These are phyloP conservation scores for Coemansia sp. DNA, from an alignment of 371 early-diverging fungal genomes.

Conservation along the genomic window DNA sequence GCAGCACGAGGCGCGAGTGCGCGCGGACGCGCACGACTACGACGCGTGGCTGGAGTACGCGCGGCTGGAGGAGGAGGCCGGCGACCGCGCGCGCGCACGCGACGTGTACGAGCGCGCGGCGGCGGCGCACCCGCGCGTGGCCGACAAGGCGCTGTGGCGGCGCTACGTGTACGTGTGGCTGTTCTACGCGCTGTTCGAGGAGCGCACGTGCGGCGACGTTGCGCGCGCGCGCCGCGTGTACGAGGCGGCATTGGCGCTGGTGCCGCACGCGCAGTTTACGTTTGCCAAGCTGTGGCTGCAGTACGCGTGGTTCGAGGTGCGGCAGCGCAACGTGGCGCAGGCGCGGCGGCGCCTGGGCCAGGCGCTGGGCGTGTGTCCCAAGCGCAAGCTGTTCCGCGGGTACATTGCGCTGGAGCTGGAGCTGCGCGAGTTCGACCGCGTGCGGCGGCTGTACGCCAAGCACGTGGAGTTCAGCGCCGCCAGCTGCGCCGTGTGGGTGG, in stretches of 20 bases:
- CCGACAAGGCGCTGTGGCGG: constrained; percentile 93
- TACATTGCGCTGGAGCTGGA: constrained; percentile 94
- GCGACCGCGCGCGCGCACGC: constrained; percentile 73
- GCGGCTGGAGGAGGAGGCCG: constrained; percentile 80
- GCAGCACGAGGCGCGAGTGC: constrained; percentile 86
- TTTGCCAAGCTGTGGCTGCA: constrained; percentile 96
- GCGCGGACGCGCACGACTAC: constrained; percentile 81
- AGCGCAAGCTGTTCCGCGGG: constrained; percentile 84
- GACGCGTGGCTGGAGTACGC: constrained; percentile 96
- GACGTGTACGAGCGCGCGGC: constrained; percentile 96
- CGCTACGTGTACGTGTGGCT: constrained; percentile 98
- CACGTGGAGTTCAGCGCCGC: constrained; percentile 82
- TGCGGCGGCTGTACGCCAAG: constrained; percentile 83
- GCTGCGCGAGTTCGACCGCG: constrained; percentile 93
- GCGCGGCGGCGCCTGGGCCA: constrained; percentile 86
- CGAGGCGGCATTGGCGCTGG: constrained; percentile 72
- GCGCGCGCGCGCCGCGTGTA: constrained; percentile 88
- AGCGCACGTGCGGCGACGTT: constrained; percentile 75
- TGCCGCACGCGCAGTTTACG: constrained; percentile 93
- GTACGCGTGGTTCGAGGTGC: constrained; percentile 88
- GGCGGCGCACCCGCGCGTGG: constrained; percentile 79
- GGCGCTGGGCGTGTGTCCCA: constrained; percentile 81
- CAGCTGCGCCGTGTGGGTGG: constrained; percentile 91
- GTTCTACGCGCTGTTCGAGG: constrained; percentile 94
- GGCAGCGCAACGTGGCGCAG: constrained; percentile 67